Evolutionary conservation across 1,284 basidiomycete species (phyloP).

Genomic region (Ceratobasidium theobromae): DNA sequence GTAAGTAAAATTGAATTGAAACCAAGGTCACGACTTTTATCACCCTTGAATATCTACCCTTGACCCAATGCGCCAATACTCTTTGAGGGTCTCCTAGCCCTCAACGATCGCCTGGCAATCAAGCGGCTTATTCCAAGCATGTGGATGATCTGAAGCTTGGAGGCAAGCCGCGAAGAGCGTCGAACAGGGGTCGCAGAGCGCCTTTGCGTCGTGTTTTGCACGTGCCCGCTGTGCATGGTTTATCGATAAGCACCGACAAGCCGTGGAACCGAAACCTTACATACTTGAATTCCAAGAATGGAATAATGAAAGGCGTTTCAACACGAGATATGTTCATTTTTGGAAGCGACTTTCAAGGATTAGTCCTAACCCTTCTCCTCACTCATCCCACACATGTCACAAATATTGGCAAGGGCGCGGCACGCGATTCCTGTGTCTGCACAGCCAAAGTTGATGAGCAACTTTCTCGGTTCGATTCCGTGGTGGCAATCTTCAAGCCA

Average conservation of each 20-base stretch:
- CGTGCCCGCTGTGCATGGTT: not conserved
- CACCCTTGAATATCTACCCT: no score
- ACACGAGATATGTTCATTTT: not conserved
- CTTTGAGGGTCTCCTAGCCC: no score
- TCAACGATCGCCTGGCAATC: not conserved
- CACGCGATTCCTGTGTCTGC: no score
- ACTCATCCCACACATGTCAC: no score
- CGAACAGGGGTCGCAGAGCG: no score
- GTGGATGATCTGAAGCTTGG: no score
- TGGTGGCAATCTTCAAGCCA: no score
- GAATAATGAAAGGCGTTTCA: not conserved
- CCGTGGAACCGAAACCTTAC: not conserved
- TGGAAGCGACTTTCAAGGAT: not conserved
- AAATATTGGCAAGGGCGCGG: not conserved
- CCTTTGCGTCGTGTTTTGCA: not conserved
- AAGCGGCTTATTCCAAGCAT: not conserved
- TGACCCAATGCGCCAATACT: not conserved
- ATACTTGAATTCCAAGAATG: not conserved
- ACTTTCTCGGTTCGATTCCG: no score
- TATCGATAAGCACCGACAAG: not conserved
- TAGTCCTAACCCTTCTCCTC: no score
- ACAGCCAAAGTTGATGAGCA: no score
- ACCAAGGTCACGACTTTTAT: no score
- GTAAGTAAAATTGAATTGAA: not conserved
- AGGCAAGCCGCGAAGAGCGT: no score